Conservation (phyloP, 2,329 filamentous ascomycete species). For the Aureobasidium sp. region DNA sequence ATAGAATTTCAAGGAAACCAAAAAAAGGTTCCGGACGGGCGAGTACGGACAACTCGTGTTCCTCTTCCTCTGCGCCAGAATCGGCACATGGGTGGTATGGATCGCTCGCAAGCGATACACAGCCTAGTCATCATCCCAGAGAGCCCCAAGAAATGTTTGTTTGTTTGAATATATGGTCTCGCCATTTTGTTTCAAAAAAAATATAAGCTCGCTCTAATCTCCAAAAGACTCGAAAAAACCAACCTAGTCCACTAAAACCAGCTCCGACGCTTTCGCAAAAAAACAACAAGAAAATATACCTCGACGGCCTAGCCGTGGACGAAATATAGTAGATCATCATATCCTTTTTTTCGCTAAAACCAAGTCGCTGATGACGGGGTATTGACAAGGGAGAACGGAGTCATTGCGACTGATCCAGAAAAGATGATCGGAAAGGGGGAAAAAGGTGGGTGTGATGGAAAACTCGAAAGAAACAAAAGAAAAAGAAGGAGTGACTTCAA, state of each 20-base stretch:
- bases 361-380: neutral
- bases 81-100: no score
- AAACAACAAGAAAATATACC: neutral
- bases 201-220: constrained; percentile 10
- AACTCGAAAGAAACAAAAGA: neutral
- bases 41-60: no score
- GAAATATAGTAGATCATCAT: no score
- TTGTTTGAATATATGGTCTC: neutral
- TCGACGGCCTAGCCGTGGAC: no score
- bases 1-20: no score
- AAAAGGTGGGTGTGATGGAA: neutral
- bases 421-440: no score
- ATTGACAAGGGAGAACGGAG: neutral
- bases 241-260: constrained; percentile 9
- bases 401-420: neutral
- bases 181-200: no score
- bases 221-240: constrained; percentile 3
- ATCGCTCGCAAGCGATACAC: no score
- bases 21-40: no score
- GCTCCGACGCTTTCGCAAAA: constrained; percentile 13
- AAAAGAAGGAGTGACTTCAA: constrained; percentile 8
- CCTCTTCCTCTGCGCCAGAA: no score
- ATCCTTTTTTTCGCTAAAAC: no score
- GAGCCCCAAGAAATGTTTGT: neutral
- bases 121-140: neutral